phyloP scores from a whole-genome alignment of 75 land plant species.

The Isoetes taiwanensis region DNA sequence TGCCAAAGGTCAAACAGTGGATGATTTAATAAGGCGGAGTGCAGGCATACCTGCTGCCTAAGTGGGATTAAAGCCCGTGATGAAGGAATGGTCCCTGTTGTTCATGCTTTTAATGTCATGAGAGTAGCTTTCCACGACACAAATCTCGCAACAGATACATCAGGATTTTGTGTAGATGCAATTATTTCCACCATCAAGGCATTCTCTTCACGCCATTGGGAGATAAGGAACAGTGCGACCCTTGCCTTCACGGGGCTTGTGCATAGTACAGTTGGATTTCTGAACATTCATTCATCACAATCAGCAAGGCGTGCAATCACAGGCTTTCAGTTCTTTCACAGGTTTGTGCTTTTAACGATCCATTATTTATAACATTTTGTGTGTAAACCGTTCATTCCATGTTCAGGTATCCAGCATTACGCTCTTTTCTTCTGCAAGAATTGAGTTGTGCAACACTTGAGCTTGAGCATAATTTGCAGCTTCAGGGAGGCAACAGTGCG shows the following conservation, averaged over 20 bases:
- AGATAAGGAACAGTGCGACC: conserved; percentile 81
- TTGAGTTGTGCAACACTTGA: conserved; percentile 58
- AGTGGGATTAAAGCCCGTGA: conserved; percentile 49
- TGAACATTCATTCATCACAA: conserved; percentile 74
- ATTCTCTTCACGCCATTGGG: conserved; percentile 87
- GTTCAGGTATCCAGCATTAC: conserved; percentile 77
- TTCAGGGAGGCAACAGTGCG: conserved; percentile 11
- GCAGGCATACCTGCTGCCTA: conserved; percentile 99
- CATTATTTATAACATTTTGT: too few relatives aligned
- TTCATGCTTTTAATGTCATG: conserved; percentile 89
- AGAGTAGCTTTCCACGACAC: conserved; percentile 90
- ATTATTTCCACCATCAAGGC: conserved; percentile 58
- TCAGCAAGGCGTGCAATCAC: conserved; percentile 83
- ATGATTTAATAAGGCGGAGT: conserved; percentile 88
- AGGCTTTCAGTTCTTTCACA: conserved; percentile 95
- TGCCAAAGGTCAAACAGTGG: conserved; percentile 80
- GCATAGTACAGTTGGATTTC: conserved; percentile 85
- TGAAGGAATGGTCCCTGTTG: conserved; percentile 87
- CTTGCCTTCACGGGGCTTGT: conserved; percentile 87
- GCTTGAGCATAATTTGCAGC: conserved; percentile 27
- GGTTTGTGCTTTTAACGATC: too few relatives aligned
- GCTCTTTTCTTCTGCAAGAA: conserved; percentile 68
- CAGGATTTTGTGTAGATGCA: conserved; percentile 90
- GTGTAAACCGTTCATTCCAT: too few relatives aligned
- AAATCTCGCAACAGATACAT: conserved; percentile 85